These are phyloP conservation scores for Saccharomyces mikatae DNA, from an alignment of 805 yeast species.

Conservation along the genomic window DNA sequence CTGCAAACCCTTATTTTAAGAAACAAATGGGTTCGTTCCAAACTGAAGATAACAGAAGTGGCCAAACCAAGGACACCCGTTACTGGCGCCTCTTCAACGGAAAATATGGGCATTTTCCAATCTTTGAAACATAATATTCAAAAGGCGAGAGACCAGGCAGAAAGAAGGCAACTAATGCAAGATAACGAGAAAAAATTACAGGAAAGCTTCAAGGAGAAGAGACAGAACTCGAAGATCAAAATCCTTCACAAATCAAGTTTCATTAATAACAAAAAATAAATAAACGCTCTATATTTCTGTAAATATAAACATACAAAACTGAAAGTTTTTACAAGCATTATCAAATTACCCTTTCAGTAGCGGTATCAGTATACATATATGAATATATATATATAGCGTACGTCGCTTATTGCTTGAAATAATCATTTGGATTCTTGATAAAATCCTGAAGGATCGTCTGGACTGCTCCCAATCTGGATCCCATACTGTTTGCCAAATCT, in stretches of 20 bases:
- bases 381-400: not conserved
- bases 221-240: constrained; percentile 21
- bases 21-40: constrained; percentile 47
- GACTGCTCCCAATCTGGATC: constrained; percentile 44
- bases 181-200: constrained; percentile 30
- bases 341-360: not conserved
- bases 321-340: not conserved
- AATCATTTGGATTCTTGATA: constrained; percentile 35
- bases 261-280: constrained; percentile 5
- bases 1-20: constrained; percentile 63
- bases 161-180: constrained; percentile 31
- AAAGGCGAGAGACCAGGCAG: constrained; percentile 34
- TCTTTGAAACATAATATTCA: constrained; percentile 35
- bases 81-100: constrained; percentile 11
- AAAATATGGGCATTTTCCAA: constrained; percentile 31
- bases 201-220: constrained; percentile 28
- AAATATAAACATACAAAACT: not conserved
- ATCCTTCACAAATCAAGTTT: constrained; percentile 24
- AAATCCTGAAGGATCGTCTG: constrained; percentile 44
- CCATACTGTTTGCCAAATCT: constrained; percentile 37
- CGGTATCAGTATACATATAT: too few species aligned
- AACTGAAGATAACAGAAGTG: constrained; percentile 52
- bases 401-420: constrained; percentile 13
- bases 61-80: constrained; percentile 33
- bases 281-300: not conserved